Evolutionary conservation across 1,139 yeast species (phyloP).

Genomic region (Pneumocystis oryctolagi): DNA sequence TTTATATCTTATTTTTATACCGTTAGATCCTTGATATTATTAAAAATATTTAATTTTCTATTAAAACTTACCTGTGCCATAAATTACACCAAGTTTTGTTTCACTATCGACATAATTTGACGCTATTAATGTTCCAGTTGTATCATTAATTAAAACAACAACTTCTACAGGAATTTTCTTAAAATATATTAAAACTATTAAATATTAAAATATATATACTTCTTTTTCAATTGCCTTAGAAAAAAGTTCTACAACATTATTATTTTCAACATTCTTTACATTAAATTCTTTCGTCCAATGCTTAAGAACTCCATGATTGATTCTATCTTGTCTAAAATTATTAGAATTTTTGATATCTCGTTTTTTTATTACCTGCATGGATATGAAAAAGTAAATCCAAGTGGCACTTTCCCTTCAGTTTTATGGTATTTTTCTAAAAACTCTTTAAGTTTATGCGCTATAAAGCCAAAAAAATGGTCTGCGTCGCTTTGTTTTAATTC

Average conservation of each 20-base stretch:
- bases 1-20: constrained; percentile 59
- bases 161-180: constrained; percentile 62
- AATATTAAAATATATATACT: background rate
- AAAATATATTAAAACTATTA: constrained; percentile 9
- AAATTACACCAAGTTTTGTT: constrained; percentile 87
- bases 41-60: background rate
- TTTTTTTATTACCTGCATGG: constrained; percentile 37
- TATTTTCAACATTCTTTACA: constrained; percentile 83
- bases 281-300: constrained; percentile 98
- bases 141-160: constrained; percentile 88
- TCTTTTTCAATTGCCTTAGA: constrained; percentile 51
- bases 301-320: constrained; percentile 75
- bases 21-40: constrained; percentile 22
- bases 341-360: background rate
- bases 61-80: constrained; percentile 52
- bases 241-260: constrained; percentile 84
- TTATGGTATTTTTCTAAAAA: constrained; percentile 43
- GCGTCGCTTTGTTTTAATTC: constrained; percentile 61
- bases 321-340: constrained; percentile 46
- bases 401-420: constrained; percentile 37
- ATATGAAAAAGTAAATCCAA: constrained; percentile 91
- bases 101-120: constrained; percentile 81
- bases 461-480: constrained; percentile 69
- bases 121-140: constrained; percentile 94
- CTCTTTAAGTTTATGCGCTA: constrained; percentile 62